phyloP scores from a whole-genome alignment of 495 filamentous ascomycete genomes.

The Podospora pseudopauciseta region DNA sequence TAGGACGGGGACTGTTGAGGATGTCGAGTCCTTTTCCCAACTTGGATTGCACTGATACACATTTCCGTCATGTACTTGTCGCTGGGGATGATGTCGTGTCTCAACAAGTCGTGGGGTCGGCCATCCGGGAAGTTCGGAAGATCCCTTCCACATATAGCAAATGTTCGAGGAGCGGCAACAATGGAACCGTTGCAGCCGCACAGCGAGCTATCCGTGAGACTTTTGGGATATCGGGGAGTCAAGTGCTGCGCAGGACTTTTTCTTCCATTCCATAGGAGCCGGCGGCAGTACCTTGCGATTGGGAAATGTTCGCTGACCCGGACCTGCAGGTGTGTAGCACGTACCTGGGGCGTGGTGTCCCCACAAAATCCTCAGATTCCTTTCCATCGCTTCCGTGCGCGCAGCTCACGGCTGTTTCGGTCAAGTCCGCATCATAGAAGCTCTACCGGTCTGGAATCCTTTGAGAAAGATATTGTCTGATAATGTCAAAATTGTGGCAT shows the following conservation, averaged over 20 bases:
- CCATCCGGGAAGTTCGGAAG: background rate
- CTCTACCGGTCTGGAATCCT: background rate
- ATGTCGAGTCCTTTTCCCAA: background rate
- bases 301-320: background rate
- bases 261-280: background rate
- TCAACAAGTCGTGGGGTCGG: background rate
- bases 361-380: background rate
- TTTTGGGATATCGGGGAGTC: background rate
- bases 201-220: background rate
- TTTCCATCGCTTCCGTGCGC: background rate
- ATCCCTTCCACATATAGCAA: background rate
- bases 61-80: background rate
- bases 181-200: background rate
- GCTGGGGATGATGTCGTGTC: background rate
- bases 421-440: background rate
- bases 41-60: background rate
- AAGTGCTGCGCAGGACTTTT: background rate
- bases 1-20: background rate
- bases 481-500: background rate
- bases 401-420: background rate
- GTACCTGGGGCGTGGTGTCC: background rate
- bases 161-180: too few species aligned
- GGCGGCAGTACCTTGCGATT: background rate
- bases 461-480: background rate
- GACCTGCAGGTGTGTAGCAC: background rate